A percentile compares a stretch with the other conserved stretches of the same genome.
These are phyloP conservation scores for Conidiobolus incongruus DNA, from an alignment of 371 early-diverging fungal species.

Conservation along the genomic window DNA sequence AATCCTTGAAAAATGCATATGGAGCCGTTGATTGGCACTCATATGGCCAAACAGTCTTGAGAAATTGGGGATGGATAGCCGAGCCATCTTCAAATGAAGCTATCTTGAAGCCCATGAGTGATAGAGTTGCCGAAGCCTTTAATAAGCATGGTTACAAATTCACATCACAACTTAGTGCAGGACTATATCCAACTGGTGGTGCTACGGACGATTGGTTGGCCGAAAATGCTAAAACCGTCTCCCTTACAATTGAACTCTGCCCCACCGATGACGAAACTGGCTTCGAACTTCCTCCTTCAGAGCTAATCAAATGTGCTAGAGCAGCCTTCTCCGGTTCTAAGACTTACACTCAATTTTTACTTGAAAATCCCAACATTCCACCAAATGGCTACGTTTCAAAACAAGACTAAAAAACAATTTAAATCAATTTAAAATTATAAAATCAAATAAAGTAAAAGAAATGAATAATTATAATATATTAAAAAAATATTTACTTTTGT, in stretches of 20 bases:
- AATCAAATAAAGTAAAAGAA: too few relatives aligned
- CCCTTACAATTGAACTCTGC: too few relatives aligned
- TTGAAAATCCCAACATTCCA: neutral
- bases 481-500: too few relatives aligned
- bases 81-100: conserved; percentile 9
- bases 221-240: neutral
- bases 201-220: conserved; percentile 5
- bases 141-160: neutral
- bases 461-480: too few relatives aligned
- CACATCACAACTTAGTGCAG: neutral
- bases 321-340: neutral
- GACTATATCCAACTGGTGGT: conserved; percentile 1
- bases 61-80: conserved; percentile 20
- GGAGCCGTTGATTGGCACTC: conserved; percentile 33
- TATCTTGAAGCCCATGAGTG: conserved; percentile 1
- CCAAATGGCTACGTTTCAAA: too few relatives aligned
- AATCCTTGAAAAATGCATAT: conserved; percentile 15
- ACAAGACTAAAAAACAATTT: too few relatives aligned
- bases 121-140: neutral
- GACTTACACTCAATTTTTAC: neutral
- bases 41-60: conserved; percentile 18
- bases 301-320: conserved; percentile 2
- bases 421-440: too few relatives aligned
- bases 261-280: neutral
- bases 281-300: conserved; percentile 1